Evolutionary conservation across 2,329 filamentous ascomycete species (phyloP), one percentile per base, ranked within the genome.

Genomic region (Nemania sp.): DNA sequence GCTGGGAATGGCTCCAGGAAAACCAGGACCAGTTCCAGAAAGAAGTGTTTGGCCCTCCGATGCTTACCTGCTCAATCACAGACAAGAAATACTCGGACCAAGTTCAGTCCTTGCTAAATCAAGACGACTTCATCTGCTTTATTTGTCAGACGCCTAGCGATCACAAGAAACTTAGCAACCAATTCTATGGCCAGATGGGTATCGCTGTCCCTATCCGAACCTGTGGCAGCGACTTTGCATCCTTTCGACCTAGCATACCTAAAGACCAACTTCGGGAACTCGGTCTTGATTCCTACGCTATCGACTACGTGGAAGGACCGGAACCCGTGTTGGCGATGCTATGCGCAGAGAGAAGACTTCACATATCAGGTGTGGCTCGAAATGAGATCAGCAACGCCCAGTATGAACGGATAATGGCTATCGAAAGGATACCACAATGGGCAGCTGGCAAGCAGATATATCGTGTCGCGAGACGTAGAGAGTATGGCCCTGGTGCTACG

Each of bases 251-350:
- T 7, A 87, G 88, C 0, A 74, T 93, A 5, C 80, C 86, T 0
- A 73, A 77, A 5, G 83, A 89, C 8, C 83, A 93, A 60, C 79
- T 93, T 64, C 75, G 76, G 60, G 67, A 74, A 47, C 66, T 89
- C 79, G 93, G 93, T 0, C 87, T 99, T 57, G 91, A 97, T 70
- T 90, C 91, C 1, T 97, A 92, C 82, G 90, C 93, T 0, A 84
- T 92, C 27, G 92, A 98, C 75, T 93, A 87, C 66, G 77, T 99
- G 5, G 86, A 90, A 38, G 96, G 95, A 0, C 97, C 97, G 0
- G 89, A 91, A 1, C 87, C 92, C 1, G 93, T 99, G 1, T 82
- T 98, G 38, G 91, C 93, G 6, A 96, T 97, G 92, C 87, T 99
- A 24, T 98, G 94, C 79, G 87, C 89, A 13, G 90, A 92, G 72